Evolutionary conservation across 169 alveolate species (phyloP), one percentile per base, ranked within the genome.

Genomic region (Plasmodium adleri): DNA sequence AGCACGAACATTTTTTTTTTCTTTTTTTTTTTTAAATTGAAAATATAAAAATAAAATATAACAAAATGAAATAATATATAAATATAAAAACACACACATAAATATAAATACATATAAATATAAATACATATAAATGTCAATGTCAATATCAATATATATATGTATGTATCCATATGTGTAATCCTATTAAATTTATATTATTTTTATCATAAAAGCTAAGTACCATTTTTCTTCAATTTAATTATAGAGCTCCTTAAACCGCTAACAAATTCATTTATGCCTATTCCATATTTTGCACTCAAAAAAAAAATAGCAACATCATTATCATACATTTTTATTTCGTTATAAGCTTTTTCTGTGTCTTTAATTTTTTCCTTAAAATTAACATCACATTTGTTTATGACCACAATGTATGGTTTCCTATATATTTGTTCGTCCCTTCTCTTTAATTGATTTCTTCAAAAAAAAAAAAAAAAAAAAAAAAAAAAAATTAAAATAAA

Each of bases 251-350:
- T 67, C 56, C 76, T 56, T 49, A 80, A 50, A 43, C 80, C 47
- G 13, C 17, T 45, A 67, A 80, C 90, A 32, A 80, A 80, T 67
- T 80, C 76, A 20, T 32, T 62, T 67, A 80, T 68, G 17, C 90
- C 90, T 52, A 80, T 68, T 32, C 67, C 90, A 32, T 80, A 80
- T 43, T 80, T 80, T 58, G 90, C 90, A 39, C 90, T 80, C 15
- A 80, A 26, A 60, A 80, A 80, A 50, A 80, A 80, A 15, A 80
- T 28, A 39, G 90, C 72, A 15, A 68, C 74, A 45, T 52, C 54
- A 28, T 49, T 54, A 9, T 50, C 83, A 13, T 68, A 43, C 17
- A 26, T 60, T 20, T 68, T 80, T 67, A 80, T 80, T 43, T 24
- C 74, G 24, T 62, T 70, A 59, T 67, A 80, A 13, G 90, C 80